These are phyloP conservation scores for Phytophthora foliorum DNA, from an alignment of 352 stramenopile genomes.

Conservation along the genomic window DNA sequence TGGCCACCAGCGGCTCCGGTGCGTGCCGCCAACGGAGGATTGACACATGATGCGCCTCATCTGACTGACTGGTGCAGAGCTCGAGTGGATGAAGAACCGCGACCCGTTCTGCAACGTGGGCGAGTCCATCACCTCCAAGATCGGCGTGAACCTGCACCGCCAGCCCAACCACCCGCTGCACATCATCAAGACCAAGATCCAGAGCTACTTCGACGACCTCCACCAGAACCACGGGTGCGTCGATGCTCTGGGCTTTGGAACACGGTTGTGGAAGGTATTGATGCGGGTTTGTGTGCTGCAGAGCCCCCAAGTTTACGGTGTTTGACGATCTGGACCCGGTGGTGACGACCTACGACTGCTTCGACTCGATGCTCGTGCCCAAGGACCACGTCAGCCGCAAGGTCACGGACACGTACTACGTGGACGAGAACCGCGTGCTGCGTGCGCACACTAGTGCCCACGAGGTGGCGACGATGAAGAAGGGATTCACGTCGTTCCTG, in stretches of 20 bases:
- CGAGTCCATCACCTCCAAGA: slow-evolving; percentile 88
- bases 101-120: slow-evolving; percentile 92
- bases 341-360: slow-evolving; percentile 90
- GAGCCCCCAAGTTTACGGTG: slow-evolving; percentile 79
- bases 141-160: slow-evolving; percentile 90
- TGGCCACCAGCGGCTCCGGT: slow-evolving; percentile 22
- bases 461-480: slow-evolving; percentile 92
- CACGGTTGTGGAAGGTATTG: neutral
- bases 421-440: slow-evolving; percentile 84
- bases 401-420: slow-evolving; percentile 93
- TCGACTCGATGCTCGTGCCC: slow-evolving; percentile 94
- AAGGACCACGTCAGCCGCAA: slow-evolving; percentile 91
- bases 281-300: slow-evolving; percentile 29
- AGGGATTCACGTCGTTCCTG: slow-evolving; percentile 93
- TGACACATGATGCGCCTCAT: slow-evolving; percentile 12
- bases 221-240: slow-evolving; percentile 64
- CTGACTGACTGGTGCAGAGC: slow-evolving; percentile 38
- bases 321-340: slow-evolving; percentile 91
- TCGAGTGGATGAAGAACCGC: slow-evolving; percentile 83
- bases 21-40: slow-evolving; percentile 1
- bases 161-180: slow-evolving; percentile 90
- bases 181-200: slow-evolving; percentile 95
- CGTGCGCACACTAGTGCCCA: slow-evolving; percentile 94
- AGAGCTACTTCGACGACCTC: slow-evolving; percentile 89
- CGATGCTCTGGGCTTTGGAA: neutral